Evolutionary conservation across 768 basidiomycete species (phyloP), one percentile per base, ranked within the genome.

Genomic region (Termitomyces sp.): DNA sequence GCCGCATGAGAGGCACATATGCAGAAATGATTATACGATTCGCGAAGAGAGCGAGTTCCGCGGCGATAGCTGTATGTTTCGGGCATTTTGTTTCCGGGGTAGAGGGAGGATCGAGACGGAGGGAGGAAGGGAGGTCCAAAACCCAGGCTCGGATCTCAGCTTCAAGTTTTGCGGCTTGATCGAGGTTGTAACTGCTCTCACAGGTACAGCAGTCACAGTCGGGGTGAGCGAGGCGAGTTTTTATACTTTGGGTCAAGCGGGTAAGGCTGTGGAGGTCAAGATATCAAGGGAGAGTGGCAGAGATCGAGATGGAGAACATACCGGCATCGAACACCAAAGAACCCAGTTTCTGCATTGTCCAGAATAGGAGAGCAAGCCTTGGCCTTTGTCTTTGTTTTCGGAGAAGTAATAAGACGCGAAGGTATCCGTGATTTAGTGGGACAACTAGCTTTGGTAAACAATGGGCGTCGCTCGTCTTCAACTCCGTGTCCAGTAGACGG

Each of bases 1-100:
- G 64, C 3, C 76, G 73, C 59, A 90, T 69, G 69, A 90, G 88
- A 0, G 90, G 89, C n/a, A 83, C 66, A 66, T 86, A 90, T 6
- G 82, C 72, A 69, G 82, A 83, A 60, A 90, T 71, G 54, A 88
- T 73, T 53, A 91, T 66, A 39, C 82, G 71, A 61, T 88, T 78
- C 5, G 84, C 83, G 51, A 81, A 74, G 45, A 88, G 78, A 0
- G 78, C 77, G 50, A 90, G 70, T 61, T 88, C 62, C 0, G 64
- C 62, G 4, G 66, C 66, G 0, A 66, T 26, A 31, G 54, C 53
- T 84, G 70, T 81, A 81, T 41, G 80, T 77, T 64, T 87, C 81
- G 12, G 76, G 75, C 49, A 65, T 31, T 83, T 73, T 1, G 75
- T 71, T 8, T 78, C 73, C 10, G 20, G 59, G 36, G 3, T n/a